A percentile compares a stretch with the other conserved stretches of the same genome.
Conservation (phyloP, 2,329 filamentous ascomycete genomes). For the Apiospora kogelbergensis region DNA sequence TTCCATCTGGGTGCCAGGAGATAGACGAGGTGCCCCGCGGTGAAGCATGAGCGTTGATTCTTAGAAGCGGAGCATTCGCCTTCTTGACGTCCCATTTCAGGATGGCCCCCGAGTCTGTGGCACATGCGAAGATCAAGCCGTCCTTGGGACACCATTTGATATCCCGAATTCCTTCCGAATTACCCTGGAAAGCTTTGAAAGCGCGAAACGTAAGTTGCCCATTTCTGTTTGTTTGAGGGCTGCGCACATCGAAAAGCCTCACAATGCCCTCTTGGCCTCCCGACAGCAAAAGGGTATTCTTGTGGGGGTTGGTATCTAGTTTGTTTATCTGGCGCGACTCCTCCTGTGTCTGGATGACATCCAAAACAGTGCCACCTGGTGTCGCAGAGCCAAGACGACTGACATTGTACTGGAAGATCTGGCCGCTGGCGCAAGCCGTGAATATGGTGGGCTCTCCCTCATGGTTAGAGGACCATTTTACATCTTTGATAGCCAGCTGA, state of each 20-base stretch:
- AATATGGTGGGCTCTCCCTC: slow-evolving; percentile 53
- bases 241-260: slow-evolving; percentile 59
- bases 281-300: slow-evolving; percentile 56
- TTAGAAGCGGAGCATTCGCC: slow-evolving; percentile 50
- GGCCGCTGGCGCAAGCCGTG: slow-evolving; percentile 63
- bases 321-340: slow-evolving; percentile 64
- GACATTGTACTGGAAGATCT: slow-evolving; percentile 65
- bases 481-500: slow-evolving; percentile 63
- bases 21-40: slow-evolving; percentile 57
- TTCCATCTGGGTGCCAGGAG: slow-evolving; percentile 67
- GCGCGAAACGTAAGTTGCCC: slow-evolving; percentile 51
- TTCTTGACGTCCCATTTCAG: slow-evolving; percentile 66
- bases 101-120: slow-evolving; percentile 61
- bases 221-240: slow-evolving; percentile 46
- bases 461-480: slow-evolving; percentile 53
- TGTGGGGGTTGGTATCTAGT: slow-evolving; percentile 62
- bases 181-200: slow-evolving; percentile 48
- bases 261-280: slow-evolving; percentile 65
- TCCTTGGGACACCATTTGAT: slow-evolving; percentile 66
- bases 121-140: slow-evolving; percentile 63
- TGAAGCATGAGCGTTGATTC: slow-evolving; percentile 59
- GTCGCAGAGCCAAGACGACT: slow-evolving; percentile 45
- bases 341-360: slow-evolving; percentile 58
- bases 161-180: slow-evolving; percentile 58
- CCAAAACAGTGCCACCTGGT: slow-evolving; percentile 44